A percentile compares a stretch with the other conserved stretches of the same genome.
Conservation (phyloP, 306 rosid genomes). For the Cicer cuneatum region DNA sequence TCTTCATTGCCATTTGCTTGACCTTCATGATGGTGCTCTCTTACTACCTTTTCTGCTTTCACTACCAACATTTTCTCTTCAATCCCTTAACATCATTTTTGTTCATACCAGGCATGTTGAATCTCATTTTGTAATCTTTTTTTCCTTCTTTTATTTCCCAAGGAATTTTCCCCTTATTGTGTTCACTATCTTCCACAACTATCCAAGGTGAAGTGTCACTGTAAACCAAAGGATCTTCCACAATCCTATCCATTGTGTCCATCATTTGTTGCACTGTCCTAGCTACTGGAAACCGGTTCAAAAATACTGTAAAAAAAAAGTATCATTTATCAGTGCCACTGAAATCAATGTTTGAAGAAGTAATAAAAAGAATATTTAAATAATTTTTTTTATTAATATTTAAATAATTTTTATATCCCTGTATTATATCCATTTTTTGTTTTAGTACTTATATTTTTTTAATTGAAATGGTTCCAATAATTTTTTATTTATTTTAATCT, state of each 20-base stretch:
- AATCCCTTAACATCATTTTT: conserved; percentile 51
- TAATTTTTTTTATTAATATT: not conserved
- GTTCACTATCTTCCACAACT: conserved; percentile 38
- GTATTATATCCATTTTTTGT: too few species aligned
- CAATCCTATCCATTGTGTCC: conserved; percentile 52
- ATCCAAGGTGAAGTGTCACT: conserved; percentile 35
- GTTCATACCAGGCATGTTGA: conserved; percentile 51
- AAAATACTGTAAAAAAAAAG: conserved; percentile 20
- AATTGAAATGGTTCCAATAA: too few species aligned
- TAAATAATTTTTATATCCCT: too few species aligned
- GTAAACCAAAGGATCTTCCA: conserved; percentile 43
- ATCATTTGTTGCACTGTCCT: conserved; percentile 49
- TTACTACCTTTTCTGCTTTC: conserved; percentile 44
- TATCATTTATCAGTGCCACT: conserved; percentile 26
- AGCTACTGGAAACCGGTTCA: conserved; percentile 49
- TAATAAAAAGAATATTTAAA: not conserved
- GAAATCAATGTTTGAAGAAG: not conserved
- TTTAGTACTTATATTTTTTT: too few species aligned
- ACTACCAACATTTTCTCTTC: conserved; percentile 49
- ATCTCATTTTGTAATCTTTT: conserved; percentile 44
- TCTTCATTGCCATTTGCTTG: conserved; percentile 28
- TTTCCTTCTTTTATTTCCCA: conserved; percentile 50
- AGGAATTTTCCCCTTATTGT: conserved; percentile 37
- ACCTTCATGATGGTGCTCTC: conserved; percentile 35
- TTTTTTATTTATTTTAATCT: too few species aligned